Evolutionary conservation across 129 eudicot species (phyloP), one percentile per base, ranked within the genome.

Genomic region (Flaveria linearis): DNA sequence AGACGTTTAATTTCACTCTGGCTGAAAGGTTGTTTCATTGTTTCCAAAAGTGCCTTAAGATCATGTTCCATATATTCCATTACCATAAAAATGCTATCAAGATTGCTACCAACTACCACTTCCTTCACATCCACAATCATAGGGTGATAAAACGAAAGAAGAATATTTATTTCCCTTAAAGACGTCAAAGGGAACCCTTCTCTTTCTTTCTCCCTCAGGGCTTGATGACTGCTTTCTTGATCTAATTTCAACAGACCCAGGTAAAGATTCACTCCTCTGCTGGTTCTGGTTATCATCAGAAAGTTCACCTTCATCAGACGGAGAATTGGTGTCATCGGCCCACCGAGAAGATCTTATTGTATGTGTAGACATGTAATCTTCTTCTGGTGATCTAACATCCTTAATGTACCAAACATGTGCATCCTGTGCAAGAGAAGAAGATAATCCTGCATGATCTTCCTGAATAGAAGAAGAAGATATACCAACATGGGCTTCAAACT

Each of bases 21-120:
- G 74, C 97, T 93, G 69, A 82, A 93, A 9, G 93, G 97, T 68
- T 93, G 97, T 72, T 83, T 89, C 93, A 88, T 88, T 55, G 98
- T 82, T 87, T 91, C 96, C 98, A 93, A 88, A 41, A 91, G 71
- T 60, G 82, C 91, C 77, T 93, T 91, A 17, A 93, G 96, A 83
- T 93, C 97, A 86, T 93, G 98, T 76, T 93, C 98, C 98, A 93
- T 91, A 87, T 93, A 93, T 79, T 93, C 98, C 98, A 93, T 93
- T 52, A 85, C 98, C 98, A 93, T 88, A 73, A 85, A 93, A 36
- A 93, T 93, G 72, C 91, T 87, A 73, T 93, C 98, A 41, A 90
- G 98, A 69, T 78, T 93, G 72, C 91, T 91, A 9, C 98, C 98
- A 52, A 93, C 96, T 3, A 93, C 98, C 50, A 93, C 96, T 85